Conservation (phyloP, 2,329 filamentous ascomycete species). For the Neopestalotiopsis sp. region DNA sequence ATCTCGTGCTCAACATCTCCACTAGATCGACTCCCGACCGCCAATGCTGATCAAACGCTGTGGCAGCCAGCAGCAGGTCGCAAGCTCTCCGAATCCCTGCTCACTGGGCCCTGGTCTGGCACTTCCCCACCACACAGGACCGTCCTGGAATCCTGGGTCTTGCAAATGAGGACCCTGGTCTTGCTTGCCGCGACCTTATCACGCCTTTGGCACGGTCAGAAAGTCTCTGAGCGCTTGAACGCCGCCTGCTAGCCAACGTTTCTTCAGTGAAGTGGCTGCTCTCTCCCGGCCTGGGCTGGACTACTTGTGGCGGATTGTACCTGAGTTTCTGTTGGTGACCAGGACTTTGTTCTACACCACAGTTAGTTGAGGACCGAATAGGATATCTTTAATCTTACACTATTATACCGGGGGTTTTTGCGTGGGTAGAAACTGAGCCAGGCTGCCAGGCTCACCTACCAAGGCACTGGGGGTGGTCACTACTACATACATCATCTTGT, state of each 20-base stretch:
- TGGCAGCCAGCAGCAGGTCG: conserved; percentile 10
- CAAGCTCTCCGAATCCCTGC: conserved; percentile 18
- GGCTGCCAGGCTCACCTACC: neutral
- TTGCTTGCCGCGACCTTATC: conserved; percentile 18
- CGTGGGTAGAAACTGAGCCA: neutral
- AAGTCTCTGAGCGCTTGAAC: neutral
- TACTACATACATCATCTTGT: conserved; percentile 15
- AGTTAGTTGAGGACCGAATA: neutral
- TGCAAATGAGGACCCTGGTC: conserved; percentile 17
- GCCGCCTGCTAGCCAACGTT: neutral
- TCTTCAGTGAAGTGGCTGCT: neutral
- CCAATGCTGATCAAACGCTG: conserved; percentile 18
- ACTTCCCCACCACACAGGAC: conserved; percentile 16
- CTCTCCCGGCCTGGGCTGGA: neutral
- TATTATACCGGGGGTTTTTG: neutral
- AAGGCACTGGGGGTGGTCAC: conserved; percentile 5
- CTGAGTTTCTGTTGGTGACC: neutral
- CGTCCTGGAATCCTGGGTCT: conserved; percentile 14
- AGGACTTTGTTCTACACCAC: neutral
- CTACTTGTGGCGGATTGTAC: neutral
- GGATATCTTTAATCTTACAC: neutral
- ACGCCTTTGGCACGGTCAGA: neutral
- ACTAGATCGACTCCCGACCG: conserved; percentile 9
- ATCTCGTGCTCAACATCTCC: neutral
- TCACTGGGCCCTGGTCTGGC: conserved; percentile 2